phyloP scores from a whole-genome alignment of 129 eudicot species.

The Lactuca sativa region DNA sequence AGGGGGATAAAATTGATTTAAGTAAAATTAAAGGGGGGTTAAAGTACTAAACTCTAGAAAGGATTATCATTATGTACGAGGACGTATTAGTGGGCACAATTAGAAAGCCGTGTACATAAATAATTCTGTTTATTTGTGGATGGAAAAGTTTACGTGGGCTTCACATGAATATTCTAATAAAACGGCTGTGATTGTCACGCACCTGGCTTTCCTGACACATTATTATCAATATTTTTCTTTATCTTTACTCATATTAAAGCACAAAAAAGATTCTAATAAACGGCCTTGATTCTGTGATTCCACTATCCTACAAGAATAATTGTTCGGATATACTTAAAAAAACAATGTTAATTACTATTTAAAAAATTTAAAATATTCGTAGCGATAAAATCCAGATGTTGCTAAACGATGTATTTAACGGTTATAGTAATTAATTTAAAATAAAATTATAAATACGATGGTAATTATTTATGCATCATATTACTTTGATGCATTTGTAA shows the following conservation, averaged over 20 bases:
- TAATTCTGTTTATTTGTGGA: no score
- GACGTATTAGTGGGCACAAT: conserved; percentile 15
- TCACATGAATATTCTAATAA: neutral
- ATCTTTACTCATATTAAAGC: neutral
- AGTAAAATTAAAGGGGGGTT: neutral
- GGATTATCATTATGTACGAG: conserved; percentile 16
- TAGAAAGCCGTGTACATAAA: neutral
- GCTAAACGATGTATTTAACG: no score
- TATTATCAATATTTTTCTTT: neutral
- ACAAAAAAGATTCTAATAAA: conserved; percentile 14
- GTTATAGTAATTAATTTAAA: no score
- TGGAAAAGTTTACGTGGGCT: neutral
- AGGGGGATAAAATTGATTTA: neutral
- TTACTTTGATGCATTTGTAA: no score
- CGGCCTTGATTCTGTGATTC: conserved; percentile 17
- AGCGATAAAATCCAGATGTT: no score
- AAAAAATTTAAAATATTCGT: no score
- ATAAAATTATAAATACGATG: no score
- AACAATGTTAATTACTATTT: no score
- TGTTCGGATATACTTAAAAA: no score
- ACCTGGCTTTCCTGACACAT: neutral
- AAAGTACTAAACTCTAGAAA: neutral
- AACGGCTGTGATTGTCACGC: conserved; percentile 21
- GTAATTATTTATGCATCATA: no score
- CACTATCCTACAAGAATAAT: neutral